These are phyloP conservation scores for Ascocoryne sarcoides DNA, from an alignment of 2,329 filamentous ascomycete species.

Conservation along the genomic window DNA sequence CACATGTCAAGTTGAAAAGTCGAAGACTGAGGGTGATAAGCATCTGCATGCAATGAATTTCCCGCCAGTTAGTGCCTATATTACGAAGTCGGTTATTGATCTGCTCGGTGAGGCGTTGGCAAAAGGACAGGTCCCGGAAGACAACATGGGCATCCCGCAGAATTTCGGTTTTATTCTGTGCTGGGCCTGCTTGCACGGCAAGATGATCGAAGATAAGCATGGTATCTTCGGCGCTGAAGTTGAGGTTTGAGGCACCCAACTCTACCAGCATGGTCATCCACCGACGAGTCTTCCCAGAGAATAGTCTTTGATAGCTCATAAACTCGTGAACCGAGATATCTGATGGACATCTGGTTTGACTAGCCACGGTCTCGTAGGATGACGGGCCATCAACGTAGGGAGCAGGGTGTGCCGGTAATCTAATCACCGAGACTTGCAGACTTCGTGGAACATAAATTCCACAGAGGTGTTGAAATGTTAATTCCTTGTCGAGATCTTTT, in stretches of 20 bases:
- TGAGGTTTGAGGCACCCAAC: slow-evolving; percentile 44
- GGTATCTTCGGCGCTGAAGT: slow-evolving; percentile 47
- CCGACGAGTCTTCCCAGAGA: slow-evolving; percentile 33
- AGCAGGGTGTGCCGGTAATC: slow-evolving; percentile 15
- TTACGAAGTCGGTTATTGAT: slow-evolving; percentile 36
- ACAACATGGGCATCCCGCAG: slow-evolving; percentile 40
- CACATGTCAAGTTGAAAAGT: slow-evolving; percentile 22
- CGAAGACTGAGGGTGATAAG: slow-evolving; percentile 43
- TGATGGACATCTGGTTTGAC: slow-evolving; percentile 36
- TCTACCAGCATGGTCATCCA: slow-evolving; percentile 42
- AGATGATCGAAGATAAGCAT: slow-evolving; percentile 43
- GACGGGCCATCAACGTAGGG: slow-evolving; percentile 24
- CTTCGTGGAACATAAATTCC: slow-evolving; percentile 27
- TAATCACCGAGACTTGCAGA: slow-evolving; percentile 18
- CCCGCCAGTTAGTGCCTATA: slow-evolving; percentile 48
- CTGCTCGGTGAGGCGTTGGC: slow-evolving; percentile 37
- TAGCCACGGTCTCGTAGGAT: slow-evolving; percentile 36
- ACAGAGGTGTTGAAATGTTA: slow-evolving; percentile 28
- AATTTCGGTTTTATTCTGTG: slow-evolving; percentile 16
- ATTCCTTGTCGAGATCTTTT: slow-evolving; percentile 19
- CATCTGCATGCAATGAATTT: slow-evolving; percentile 47
- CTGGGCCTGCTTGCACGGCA: slow-evolving; percentile 46
- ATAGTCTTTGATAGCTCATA: slow-evolving; percentile 35
- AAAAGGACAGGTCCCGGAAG: slow-evolving; percentile 42
- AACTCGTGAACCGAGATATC: slow-evolving; percentile 39